Evolutionary conservation across 768 basidiomycete species (phyloP), one percentile per base, ranked within the genome.

Genomic region (Hericium alpestre): DNA sequence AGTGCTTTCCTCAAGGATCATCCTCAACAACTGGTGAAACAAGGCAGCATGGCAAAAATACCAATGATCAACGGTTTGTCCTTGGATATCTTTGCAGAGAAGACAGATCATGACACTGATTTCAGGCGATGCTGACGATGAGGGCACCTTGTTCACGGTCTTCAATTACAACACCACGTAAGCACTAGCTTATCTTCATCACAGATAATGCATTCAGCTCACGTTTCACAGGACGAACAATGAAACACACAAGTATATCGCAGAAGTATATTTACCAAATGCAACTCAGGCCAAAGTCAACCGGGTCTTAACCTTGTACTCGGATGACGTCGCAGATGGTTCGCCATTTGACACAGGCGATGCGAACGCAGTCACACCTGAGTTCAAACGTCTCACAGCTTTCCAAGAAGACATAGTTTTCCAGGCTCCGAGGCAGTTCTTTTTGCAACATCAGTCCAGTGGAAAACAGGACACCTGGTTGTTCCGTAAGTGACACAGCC

Each of bases 1-100:
- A 73, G 73, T 0, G 61, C 66, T 0, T 73, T 78, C 59, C 48
- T 78, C 27, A 62, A 60, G 1, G 69, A 65, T 0, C 58, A 67
- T 49, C 74, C 74, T 0, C 60, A 68, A 39, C 40, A 55, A 3
- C 65, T 73, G 2, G 63, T 76, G 1, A 58, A 64, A 38, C 62
- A 69, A 18, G 76, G 76, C 20, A 64, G 61, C 11, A 67, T 72
- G 18, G 68, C 70, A 18, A 57, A 69, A 10, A 23, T 63, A 5
- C 62, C 63, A 7, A 54, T 61, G 39, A 39, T 65, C 41, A 25
- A 41, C 37, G 51, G 51, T 52, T 10, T 41, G 40, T n/a, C n/a
- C 40, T 41, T 25, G 18, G 1, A 13, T 39, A 3, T 13, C 32
- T n/a, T 37, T 6, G 16, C 22, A n/a, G n/a, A n/a, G n/a, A n/a